Conservation (phyloP, 768 basidiomycete genomes). For the Boletus huronensis region DNA sequence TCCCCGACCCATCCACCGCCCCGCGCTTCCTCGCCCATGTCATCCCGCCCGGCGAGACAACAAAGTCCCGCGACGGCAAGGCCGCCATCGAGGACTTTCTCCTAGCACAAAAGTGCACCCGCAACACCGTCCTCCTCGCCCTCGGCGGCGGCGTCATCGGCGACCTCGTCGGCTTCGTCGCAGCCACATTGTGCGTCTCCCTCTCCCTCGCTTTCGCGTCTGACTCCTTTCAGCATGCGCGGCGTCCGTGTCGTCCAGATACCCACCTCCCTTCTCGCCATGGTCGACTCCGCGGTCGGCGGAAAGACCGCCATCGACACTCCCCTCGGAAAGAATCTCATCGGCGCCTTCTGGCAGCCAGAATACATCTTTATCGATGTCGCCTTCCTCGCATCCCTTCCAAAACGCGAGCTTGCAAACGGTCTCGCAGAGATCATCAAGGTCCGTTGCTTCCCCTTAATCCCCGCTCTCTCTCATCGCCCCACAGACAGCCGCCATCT, state of each 20-base stretch:
- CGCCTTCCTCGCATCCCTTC: slow-evolving; percentile 91
- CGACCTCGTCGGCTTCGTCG: slow-evolving; percentile 93
- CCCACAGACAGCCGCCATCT: slow-evolving; percentile 93
- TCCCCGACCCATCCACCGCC: slow-evolving; percentile 26
- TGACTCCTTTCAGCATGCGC: slow-evolving; percentile 72
- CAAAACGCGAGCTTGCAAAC: slow-evolving; percentile 91
- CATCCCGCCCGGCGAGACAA: slow-evolving; percentile 88
- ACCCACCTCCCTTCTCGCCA: slow-evolving; percentile 92
- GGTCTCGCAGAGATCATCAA: slow-evolving; percentile 99
- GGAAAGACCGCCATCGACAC: slow-evolving; percentile 99
- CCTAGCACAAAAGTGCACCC: slow-evolving; percentile 80
- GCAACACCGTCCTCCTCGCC: slow-evolving; percentile 90
- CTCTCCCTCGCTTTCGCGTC: neutral
- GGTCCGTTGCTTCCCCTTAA: slow-evolving; percentile 42
- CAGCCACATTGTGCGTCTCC: slow-evolving; percentile 84
- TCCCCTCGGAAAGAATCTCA: slow-evolving; percentile 95
- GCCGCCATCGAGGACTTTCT: slow-evolving; percentile 93
- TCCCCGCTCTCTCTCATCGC: neutral
- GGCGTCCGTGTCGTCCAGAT: slow-evolving; percentile 95
- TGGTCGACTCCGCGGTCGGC: slow-evolving; percentile 98
- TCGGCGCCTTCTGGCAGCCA: slow-evolving; percentile 98
- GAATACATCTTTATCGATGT: slow-evolving; percentile 97
- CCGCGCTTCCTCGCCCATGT: slow-evolving; percentile 74
- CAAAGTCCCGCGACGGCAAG: slow-evolving; percentile 89
- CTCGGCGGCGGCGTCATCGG: slow-evolving; percentile 97